Evolutionary conservation across 2,329 filamentous ascomycete species (phyloP).

Genomic region (Blastomyces percursus): DNA sequence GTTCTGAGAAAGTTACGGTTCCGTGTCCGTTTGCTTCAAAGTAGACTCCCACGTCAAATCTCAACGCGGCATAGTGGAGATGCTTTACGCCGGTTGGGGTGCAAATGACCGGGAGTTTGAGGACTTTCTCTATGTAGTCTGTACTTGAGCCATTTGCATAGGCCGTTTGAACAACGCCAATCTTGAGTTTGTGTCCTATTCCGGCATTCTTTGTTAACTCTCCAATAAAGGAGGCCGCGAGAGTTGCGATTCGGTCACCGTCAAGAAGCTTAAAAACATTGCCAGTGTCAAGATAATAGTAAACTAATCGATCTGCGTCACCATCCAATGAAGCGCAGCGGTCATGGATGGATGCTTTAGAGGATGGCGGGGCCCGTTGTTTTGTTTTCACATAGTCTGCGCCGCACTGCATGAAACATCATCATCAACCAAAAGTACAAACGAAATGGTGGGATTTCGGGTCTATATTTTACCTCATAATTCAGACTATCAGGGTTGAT

Average conservation of each 20-base stretch:
- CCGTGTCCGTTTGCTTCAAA: constrained; percentile 98
- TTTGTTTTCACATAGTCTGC: constrained; percentile 97
- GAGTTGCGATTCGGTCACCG: constrained; percentile 89
- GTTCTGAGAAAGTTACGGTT: constrained; percentile 84
- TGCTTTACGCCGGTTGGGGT: constrained; percentile 96
- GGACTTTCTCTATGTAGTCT: constrained; percentile 75
- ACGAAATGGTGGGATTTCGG: not conserved
- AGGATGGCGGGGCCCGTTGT: constrained; percentile 75
- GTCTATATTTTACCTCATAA: constrained; percentile 51
- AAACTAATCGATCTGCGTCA: constrained; percentile 89
- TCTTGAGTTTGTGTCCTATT: constrained; percentile 67
- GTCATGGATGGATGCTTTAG: constrained; percentile 62
- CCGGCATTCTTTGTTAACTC: constrained; percentile 74
- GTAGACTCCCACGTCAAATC: constrained; percentile 93
- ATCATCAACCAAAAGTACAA: constrained; percentile 14
- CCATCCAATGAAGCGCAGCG: constrained; percentile 88
- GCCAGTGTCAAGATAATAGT: constrained; percentile 79
- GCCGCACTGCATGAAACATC: constrained; percentile 53
- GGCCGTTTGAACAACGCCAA: constrained; percentile 92
- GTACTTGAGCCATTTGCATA: constrained; percentile 96
- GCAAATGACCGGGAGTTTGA: constrained; percentile 82
- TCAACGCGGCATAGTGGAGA: constrained; percentile 89
- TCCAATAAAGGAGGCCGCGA: constrained; percentile 85
- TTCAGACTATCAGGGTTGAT: constrained; percentile 83
- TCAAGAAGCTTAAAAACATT: constrained; percentile 85